Base-by-base conservation (phyloP, 331 rosid species). In the Rhamnella rubrinervis region DNA sequence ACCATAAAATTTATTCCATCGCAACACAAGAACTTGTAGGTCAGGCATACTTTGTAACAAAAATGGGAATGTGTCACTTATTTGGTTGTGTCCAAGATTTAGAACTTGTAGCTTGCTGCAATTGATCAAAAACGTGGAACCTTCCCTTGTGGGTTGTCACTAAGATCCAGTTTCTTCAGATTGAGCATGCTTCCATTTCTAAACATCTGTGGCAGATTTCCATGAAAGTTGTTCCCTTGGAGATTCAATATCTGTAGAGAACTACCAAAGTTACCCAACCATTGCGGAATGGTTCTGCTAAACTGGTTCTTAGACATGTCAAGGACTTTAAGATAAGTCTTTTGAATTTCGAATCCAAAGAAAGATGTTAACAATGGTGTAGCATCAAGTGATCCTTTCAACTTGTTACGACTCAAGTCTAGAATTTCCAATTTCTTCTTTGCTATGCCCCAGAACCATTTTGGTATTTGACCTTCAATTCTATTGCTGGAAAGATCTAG, bases 341-440 rank as follows among this genome's bases (percentile, higher is more conserved):
- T 20, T 0, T 57, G 55, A 23, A 70, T 76, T 23, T 67, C 65
- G 79, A 71, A 26, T 67, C 12, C 67, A 41, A 66, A 67, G 63
- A n/a, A 37, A 4, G 0, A 4, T 0, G 4, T n/a, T 2, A 31
- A 35, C 21, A 37, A 31, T 17, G 65, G 15, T 5, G 47, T 49
- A 60, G 8, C 4, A 28, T 20, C 9, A 1, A 60, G 31, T n/a
- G n/a, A n/a, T n/a, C n/a, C n/a, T n/a, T n/a, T n/a, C n/a, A n/a
- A n/a, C n/a, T n/a, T n/a, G n/a, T n/a, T n/a, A n/a, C n/a, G n/a
- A n/a, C n/a, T n/a, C n/a, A n/a, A n/a, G n/a, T n/a, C n/a, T n/a
- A n/a, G n/a, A n/a, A n/a, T n/a, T n/a, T n/a, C n/a, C n/a, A n/a
- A n/a, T n/a, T n/a, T n/a, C n/a, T n/a, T n/a, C n/a, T n/a, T n/a